Evolutionary conservation across 176 grass and related monocot species (phyloP).

Genomic region (Phoenix roebelenii): DNA sequence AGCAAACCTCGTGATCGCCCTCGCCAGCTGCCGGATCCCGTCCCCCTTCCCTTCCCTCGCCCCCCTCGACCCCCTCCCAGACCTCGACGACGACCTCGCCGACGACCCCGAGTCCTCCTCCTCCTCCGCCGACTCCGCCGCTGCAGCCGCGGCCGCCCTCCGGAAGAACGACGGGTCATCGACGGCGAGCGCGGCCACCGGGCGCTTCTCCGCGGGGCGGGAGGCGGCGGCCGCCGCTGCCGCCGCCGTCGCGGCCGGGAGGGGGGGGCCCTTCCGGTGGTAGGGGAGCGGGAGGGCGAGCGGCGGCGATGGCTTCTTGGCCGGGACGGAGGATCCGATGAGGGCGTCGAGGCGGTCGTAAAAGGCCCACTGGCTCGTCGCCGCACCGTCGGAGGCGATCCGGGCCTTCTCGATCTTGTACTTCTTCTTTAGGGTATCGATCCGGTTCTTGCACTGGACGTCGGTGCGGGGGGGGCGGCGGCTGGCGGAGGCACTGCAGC

Average conservation of each 20-base stretch:
- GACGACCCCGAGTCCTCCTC: constrained; percentile 15
- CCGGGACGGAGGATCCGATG: constrained; percentile 37
- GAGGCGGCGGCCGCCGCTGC: constrained; percentile 27
- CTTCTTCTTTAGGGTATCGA: constrained; percentile 99
- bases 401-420: constrained; percentile 72
- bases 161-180: constrained; percentile 32
- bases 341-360: constrained; percentile 64
- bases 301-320: constrained; percentile 20
- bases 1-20: constrained; percentile 64
- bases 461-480: constrained; percentile 78
- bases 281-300: constrained; percentile 24
- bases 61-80: constrained; percentile 21
- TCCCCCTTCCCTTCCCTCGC: constrained; percentile 14
- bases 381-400: constrained; percentile 2
- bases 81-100: constrained; percentile 45
- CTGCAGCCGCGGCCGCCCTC: constrained; percentile 35
- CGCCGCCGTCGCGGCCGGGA: constrained; percentile 2
- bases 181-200: constrained; percentile 17
- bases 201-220: neutral
- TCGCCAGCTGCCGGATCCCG: constrained; percentile 54
- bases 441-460: constrained; percentile 98
- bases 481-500: constrained; percentile 35
- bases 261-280: constrained; percentile 10
- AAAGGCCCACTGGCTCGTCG: constrained; percentile 53
- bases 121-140: constrained; percentile 26